phyloP scores from a whole-genome alignment of 1,284 basidiomycete species.

The Ceratobasidium sp. region DNA sequence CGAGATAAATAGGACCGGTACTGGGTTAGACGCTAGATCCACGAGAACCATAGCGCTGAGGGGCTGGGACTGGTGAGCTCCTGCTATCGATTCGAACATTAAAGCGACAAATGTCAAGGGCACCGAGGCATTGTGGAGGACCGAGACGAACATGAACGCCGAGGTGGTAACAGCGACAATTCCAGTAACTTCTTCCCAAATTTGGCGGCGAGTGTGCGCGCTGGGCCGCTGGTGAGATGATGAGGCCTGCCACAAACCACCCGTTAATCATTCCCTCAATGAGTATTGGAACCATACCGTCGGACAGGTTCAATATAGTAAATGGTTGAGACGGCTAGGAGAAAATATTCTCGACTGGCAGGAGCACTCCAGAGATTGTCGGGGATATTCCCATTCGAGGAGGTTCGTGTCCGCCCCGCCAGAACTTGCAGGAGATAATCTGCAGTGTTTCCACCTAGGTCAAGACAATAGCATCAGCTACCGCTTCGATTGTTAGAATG shows the following conservation, averaged over 20 bases:
- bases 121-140: slow-evolving; percentile 1
- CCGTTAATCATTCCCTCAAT: not conserved
- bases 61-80: slow-evolving; percentile 5
- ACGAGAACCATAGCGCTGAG: slow-evolving; percentile 37
- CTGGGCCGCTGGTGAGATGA: slow-evolving; percentile 17
- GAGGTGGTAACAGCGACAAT: not conserved
- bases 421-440: slow-evolving; percentile 31
- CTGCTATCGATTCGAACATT: not conserved
- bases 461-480: slow-evolving; percentile 13
- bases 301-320: slow-evolving; percentile 22
- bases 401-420: slow-evolving; percentile 30
- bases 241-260: not conserved
- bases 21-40: slow-evolving; percentile 17
- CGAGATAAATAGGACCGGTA: slow-evolving; percentile 28
- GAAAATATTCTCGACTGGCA: slow-evolving; percentile 15
- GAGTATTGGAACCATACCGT: slow-evolving; percentile 5
- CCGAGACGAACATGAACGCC: not conserved
- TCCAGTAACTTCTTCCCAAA: slow-evolving; percentile 22
- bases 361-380: slow-evolving; percentile 12
- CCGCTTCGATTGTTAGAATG: not conserved
- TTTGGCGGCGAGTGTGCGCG: slow-evolving; percentile 37
- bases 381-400: slow-evolving; percentile 29
- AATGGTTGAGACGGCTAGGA: slow-evolving; percentile 2
- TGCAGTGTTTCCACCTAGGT: slow-evolving; percentile 22
- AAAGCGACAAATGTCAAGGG: slow-evolving; percentile 1